Base-by-base conservation (phyloP, 179 eudicot genomes). In the Beta macrorhiza region DNA sequence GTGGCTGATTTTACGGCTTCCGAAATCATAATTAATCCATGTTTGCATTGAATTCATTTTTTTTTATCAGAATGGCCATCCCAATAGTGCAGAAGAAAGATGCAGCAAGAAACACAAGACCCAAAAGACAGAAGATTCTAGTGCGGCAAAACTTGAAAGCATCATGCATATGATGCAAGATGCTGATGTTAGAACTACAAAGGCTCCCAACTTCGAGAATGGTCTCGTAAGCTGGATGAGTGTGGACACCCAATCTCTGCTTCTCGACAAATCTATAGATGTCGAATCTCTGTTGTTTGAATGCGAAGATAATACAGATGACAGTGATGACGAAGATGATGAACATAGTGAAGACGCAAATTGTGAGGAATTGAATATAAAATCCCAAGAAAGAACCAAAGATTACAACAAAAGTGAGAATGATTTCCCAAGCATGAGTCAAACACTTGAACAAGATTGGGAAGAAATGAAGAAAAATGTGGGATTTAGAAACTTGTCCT, bases 221-320 rank as follows among this genome's bases (percentile, higher is more conserved):
- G 44, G 62, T 42, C 75, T 84, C 14, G 85, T 87, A 53, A 87
- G 82, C 42, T 84, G 89, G 89, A 84, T 87, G 85, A 81, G 82
- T 72, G 79, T 77, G 53, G 83, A 84, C 15, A 61, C 64, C 1
- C 76, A 52, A 56, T 57, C 61, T 55, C 37, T 64, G 12, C 78
- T 65, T 74, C 19, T 53, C 13, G 81, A 82, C 16, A 85, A 76
- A 49, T 63, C 67, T 6, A 84, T 79, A 49, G 80, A 87, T 42
- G 57, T 55, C n/a, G 78, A 79, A 29, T 77, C 80, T 29, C 68
- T 78, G 8, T 58, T 72, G 44, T 58, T 72, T 29, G 78, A 82
- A 25, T 69, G 71, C 56, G 82, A 75, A 71, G 83, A 76, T 1
- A 79, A 76, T 1, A 79, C 87, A 65, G 81, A 83, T 78, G 85